Percentiles rank a stretch among this genome's conserved stretches.
phyloP scores from a whole-genome alignment of 2,329 filamentous ascomycete species.

The Ceratocystis alfenasii region DNA sequence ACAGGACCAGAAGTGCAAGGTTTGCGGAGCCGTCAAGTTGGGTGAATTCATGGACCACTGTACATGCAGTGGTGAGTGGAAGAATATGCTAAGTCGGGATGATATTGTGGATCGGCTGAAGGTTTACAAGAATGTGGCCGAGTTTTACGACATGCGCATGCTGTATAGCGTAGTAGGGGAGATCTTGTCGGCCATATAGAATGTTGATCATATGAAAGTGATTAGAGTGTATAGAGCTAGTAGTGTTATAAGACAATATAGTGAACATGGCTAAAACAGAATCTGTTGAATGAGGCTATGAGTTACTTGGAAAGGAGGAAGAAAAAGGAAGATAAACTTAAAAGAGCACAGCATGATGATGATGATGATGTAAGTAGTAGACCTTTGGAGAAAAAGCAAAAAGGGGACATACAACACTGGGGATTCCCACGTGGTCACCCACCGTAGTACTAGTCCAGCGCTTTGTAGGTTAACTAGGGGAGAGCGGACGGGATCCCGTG shows the following conservation, averaged over 20 bases:
- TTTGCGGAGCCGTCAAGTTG: conserved; percentile 59
- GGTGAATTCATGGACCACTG: conserved; percentile 98
- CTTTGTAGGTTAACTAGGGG: not conserved
- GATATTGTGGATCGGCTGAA: conserved; percentile 53
- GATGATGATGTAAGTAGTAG: no score
- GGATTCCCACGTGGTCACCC: not conserved
- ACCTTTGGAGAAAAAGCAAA: not conserved
- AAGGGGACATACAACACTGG: not conserved
- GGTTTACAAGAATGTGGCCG: conserved; percentile 63
- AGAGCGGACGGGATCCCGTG: not conserved
- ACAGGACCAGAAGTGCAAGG: conserved; percentile 74
- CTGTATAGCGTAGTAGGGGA: conserved; percentile 61
- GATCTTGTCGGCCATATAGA: conserved; percentile 39
- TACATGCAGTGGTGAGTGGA: conserved; percentile 80
- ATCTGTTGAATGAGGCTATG: no score
- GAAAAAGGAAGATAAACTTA: no score
- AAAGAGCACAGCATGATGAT: no score
- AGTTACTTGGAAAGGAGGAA: no score
- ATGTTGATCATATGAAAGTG: not conserved
- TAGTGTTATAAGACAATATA: not conserved
- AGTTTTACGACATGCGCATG: conserved; percentile 72
- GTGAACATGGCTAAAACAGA: no score
- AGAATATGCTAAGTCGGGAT: conserved; percentile 53
- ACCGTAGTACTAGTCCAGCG: conserved; percentile 1
- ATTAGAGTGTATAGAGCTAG: not conserved